Base-by-base conservation (phyloP, 2,329 filamentous ascomycete species). In the Trichoderma afroharzianum region DNA sequence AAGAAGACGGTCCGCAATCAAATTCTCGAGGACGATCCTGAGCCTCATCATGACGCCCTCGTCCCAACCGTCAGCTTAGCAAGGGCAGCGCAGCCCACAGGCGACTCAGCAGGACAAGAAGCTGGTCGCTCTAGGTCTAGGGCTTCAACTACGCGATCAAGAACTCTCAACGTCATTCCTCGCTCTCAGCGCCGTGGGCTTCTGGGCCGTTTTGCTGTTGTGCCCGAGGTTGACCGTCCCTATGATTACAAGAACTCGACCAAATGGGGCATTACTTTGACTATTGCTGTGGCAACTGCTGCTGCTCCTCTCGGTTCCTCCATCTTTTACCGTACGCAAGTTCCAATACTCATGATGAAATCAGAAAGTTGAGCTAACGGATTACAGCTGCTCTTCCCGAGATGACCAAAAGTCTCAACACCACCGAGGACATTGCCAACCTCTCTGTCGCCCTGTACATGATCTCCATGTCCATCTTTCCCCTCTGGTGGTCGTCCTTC, bases 401-500 rank as follows among this genome's bases (percentile, higher is more conserved):
- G 55, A 88, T 96, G 71, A 83, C 90, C 0, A 77, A 77, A 4
- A 89, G 92, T 26, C 84, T 96, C 57, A 74, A 90, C 74, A 86
- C 90, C 14, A 87, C 87, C 0, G 81, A 88, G 15, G 92, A 92
- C 1, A 82, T 93, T 18, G 89, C 91, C 70, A 97, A 96, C 79
- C 78, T 96, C 71, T 91, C 91, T 0, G 88, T 96, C 0, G 91
- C 93, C 0, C 81, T 95, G 71, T 96, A 95, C 79, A 94, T 96
- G 92, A 84, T 96, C 5, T 84, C 88, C 75, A 93, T 96, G 92
- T 88, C 90, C 70, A 93, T 96, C 58, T 95, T 94, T 75, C 93
- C 93, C 0, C 85, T 97, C 0, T 96, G 93, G 93, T 96, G 92
- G 92, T 93, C 91, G 1, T 91, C 91, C 1, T 94, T 96, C 77